phyloP scores from a whole-genome alignment of 805 yeast genomes.

The Ogataea minuta region DNA sequence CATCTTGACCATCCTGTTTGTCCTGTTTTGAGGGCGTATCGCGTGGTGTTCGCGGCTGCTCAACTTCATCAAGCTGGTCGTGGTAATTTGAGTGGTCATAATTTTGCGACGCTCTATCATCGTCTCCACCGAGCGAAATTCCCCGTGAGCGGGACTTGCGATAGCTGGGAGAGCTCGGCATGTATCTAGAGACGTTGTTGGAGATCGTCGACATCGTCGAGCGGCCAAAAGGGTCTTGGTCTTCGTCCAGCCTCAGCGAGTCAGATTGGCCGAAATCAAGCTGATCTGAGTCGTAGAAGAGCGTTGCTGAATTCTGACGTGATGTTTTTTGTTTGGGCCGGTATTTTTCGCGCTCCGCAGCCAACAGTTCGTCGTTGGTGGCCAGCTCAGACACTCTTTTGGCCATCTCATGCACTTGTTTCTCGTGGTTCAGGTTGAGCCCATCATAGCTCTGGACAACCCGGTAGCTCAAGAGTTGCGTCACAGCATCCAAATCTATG shows the following conservation, averaged over 20 bases:
- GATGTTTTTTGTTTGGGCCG: constrained; percentile 11
- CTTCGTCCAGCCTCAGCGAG: constrained; percentile 11
- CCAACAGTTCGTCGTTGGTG: constrained; percentile 12
- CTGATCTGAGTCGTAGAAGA: constrained; percentile 21
- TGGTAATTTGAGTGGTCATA: constrained; percentile 7
- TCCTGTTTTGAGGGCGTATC: not conserved
- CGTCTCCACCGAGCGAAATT: constrained; percentile 5
- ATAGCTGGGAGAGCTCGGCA: constrained; percentile 11
- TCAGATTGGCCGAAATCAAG: constrained; percentile 8
- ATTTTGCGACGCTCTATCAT: constrained; percentile 6
- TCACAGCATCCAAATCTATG: constrained; percentile 15
- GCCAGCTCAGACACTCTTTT: constrained; percentile 16
- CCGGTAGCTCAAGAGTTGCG: constrained; percentile 14
- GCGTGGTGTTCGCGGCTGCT: not conserved
- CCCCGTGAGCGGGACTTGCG: constrained; percentile 14
- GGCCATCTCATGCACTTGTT: constrained; percentile 21
- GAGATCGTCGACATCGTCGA: constrained; percentile 22
- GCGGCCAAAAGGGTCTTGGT: constrained; percentile 22
- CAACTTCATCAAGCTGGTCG: not conserved
- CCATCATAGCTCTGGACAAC: constrained; percentile 24
- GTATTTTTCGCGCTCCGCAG: constrained; percentile 19
- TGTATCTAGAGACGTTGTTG: constrained; percentile 18
- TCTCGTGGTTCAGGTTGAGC: constrained; percentile 24
- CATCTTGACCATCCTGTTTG: not conserved
- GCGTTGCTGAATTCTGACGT: constrained; percentile 3